Evolutionary conservation across 352 stramenopile species (phyloP).

Genomic region (Hyaloperonospora brassicae): DNA sequence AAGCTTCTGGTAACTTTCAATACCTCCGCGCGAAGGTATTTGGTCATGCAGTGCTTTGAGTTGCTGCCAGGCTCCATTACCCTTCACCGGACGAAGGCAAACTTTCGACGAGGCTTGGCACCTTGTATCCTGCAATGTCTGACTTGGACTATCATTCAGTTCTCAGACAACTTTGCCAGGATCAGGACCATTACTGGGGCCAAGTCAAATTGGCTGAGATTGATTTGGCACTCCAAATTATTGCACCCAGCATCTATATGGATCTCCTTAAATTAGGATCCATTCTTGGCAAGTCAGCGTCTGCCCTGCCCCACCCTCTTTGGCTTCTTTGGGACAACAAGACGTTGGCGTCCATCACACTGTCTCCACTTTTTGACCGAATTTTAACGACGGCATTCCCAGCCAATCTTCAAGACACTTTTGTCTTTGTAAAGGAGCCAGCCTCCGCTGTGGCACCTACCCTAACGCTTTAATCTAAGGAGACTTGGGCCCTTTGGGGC

Average conservation of each 20-base stretch:
- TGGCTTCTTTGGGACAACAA: background rate
- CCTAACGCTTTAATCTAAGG: too few relatives aligned
- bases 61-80: background rate
- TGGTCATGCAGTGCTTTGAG: background rate
- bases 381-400: background rate
- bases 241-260: slow-evolving; percentile 1
- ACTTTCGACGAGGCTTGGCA: background rate
- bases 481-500: too few relatives aligned
- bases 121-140: too few relatives aligned
- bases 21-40: background rate
- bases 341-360: background rate
- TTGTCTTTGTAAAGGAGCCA: too few relatives aligned
- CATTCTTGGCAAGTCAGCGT: background rate
- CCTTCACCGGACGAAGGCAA: background rate
- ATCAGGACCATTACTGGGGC: background rate
- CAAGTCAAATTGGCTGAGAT: background rate
- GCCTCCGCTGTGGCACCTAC: too few relatives aligned
- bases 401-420: too few relatives aligned
- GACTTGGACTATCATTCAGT: background rate
- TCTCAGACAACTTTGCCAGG: background rate
- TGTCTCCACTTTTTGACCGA: background rate
- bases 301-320: background rate
- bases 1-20: background rate
- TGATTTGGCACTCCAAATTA: background rate
- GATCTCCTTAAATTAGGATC: background rate